Percentiles rank a stretch among this genome's conserved stretches.
phyloP scores from a whole-genome alignment of 148 eudicot genomes.

The Amaranthus palmeri region DNA sequence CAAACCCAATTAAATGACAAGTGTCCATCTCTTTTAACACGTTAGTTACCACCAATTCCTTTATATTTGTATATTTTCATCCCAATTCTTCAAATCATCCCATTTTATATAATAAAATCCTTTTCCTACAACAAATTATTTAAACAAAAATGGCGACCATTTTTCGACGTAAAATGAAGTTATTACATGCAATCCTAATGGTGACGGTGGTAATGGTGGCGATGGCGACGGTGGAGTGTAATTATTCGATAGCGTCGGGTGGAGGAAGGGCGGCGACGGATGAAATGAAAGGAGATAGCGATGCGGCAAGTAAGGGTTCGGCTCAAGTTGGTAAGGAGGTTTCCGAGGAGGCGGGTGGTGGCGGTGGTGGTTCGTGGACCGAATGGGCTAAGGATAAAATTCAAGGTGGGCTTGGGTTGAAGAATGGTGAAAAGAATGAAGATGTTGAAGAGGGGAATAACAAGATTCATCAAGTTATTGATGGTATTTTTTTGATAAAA shows the following conservation, averaged over 20 bases:
- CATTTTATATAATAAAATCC: too few relatives aligned
- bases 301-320: background rate
- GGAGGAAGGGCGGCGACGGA: background rate
- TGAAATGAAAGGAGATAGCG: background rate
- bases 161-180: too few relatives aligned
- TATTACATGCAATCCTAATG: background rate
- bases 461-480: background rate
- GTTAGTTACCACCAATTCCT: too few relatives aligned
- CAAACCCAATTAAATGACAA: too few relatives aligned
- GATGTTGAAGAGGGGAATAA: background rate
- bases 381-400: slow-evolving; percentile 14
- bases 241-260: background rate
- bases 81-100: too few relatives aligned
- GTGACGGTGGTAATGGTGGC: background rate
- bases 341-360: background rate
- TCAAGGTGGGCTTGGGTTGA: slow-evolving; percentile 19
- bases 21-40: too few relatives aligned
- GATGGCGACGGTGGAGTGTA: background rate
- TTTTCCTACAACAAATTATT: too few relatives aligned
- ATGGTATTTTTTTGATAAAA: background rate
- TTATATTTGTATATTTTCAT: too few relatives aligned
- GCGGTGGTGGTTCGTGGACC: too few relatives aligned
- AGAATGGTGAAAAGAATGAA: slow-evolving; percentile 8
- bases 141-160: too few relatives aligned
- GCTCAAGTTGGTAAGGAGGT: background rate